A percentile compares a stretch with the other conserved stretches of the same genome.
These are phyloP conservation scores for Argentina anserina DNA, from an alignment of 306 rosid genomes.

Conservation along the genomic window DNA sequence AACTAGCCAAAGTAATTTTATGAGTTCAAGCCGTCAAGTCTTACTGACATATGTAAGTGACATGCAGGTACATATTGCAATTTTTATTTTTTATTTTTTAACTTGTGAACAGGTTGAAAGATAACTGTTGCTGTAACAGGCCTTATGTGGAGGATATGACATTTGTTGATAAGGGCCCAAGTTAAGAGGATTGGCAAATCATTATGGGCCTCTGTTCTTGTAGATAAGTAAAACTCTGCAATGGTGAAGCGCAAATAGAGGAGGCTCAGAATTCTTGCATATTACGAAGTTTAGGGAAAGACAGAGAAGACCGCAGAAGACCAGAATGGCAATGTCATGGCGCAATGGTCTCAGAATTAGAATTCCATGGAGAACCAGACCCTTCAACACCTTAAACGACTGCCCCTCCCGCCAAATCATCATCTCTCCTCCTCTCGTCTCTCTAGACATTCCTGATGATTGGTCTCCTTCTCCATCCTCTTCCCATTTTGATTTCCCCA, in stretches of 20 bases:
- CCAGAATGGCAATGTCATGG: constrained; percentile 34
- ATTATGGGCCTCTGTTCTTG: neutral
- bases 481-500: constrained; percentile 16
- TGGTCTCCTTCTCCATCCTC: constrained; percentile 47
- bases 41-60: no score
- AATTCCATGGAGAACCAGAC: constrained; percentile 32
- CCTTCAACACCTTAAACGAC: constrained; percentile 30
- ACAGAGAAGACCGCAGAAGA: neutral
- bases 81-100: no score
- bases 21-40: no score
- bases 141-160: no score
- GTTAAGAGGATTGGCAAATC: neutral
- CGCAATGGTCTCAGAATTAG: constrained; percentile 30
- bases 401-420: constrained; percentile 35
- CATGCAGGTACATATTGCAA: no score
- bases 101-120: no score
- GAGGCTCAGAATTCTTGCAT: neutral
- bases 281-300: neutral
- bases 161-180: neutral
- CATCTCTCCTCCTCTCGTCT: constrained; percentile 67
- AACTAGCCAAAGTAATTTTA: no score
- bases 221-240: neutral
- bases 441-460: constrained; percentile 68
- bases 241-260: constrained; percentile 5
- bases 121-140: no score